These are phyloP conservation scores for Inga laurina DNA, from an alignment of 306 rosid species.

Conservation along the genomic window DNA sequence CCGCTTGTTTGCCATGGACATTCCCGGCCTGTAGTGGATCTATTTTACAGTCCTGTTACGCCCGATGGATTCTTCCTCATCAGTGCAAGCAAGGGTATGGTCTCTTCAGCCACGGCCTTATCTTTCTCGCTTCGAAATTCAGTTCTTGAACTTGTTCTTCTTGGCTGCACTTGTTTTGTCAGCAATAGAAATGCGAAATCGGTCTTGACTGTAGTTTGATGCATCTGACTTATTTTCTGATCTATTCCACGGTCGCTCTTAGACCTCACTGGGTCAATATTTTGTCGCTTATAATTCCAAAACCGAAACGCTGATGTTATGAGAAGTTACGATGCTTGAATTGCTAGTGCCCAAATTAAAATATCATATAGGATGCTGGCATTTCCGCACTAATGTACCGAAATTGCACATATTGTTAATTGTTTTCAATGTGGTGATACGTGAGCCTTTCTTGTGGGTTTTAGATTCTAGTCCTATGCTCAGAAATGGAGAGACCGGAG, in stretches of 20 bases:
- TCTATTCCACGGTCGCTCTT: not conserved
- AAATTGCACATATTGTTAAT: not conserved
- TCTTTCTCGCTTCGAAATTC: not conserved
- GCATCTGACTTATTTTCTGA: conserved; percentile 7
- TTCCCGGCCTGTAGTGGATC: conserved; percentile 95
- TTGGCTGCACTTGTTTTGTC: not conserved
- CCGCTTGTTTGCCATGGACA: conserved; percentile 95
- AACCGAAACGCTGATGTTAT: not conserved
- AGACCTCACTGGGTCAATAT: not conserved
- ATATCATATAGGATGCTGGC: not conserved
- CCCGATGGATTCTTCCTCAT: conserved; percentile 93
- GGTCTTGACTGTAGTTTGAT: not conserved
- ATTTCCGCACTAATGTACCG: not conserved
- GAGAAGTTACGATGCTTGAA: conserved; percentile 13
- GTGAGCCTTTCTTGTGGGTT: conserved; percentile 17
- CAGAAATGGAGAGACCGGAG: conserved; percentile 97
- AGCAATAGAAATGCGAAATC: not conserved
- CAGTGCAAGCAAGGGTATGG: conserved; percentile 96
- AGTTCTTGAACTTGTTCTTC: not conserved
- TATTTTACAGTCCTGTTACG: conserved; percentile 86
- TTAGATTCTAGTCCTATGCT: conserved; percentile 96
- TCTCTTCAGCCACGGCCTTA: not conserved
- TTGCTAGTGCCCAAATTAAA: not conserved
- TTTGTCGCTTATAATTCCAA: not conserved
- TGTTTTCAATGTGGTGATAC: not conserved